Evolutionary conservation across 192 early-diverging fungal genomes (phyloP), one percentile per base, ranked within the genome.

Genomic region (Helicostylum pulchrum): DNA sequence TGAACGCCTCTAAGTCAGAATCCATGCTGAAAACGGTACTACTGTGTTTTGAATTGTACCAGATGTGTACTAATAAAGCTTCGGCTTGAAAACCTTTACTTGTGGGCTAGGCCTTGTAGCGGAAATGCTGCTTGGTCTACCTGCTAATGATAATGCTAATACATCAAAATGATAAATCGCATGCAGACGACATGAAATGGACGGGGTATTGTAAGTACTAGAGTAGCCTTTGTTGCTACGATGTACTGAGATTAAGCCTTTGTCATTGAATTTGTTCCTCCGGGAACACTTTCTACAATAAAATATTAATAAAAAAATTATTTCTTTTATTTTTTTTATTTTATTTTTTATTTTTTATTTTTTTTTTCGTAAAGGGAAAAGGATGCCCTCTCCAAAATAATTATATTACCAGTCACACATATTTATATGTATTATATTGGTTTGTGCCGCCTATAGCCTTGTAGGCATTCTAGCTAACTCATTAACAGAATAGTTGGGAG

Each of bases 1-100:
- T 87, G 86, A 86, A 85, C 80, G 86, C 85, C 81, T 88, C 82
- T 82, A 88, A 88, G 84, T 82, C 78, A 77, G 80, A 87, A 87
- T 78, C 79, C 82, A 87, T 86, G 83, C 84, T 87, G 74, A 77
- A 86, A 81, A 76, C 65, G 68, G 79, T 77, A 74, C 77, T 77
- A 61, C 55, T 54, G 62, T 65, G 54, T 15, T 47, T 52, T 63
- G 66, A 49, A 64, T 39, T 67, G 64, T 61, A 76, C 61, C 66
- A 46, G 74, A 32, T 55, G 32, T 26, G 53, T 55, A 55, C 32
- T 32, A 55, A 36, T 55, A 55, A 45, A 31, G 31, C 32, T 66
- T 53, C 59, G 67, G 54, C 53, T 67, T 70, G 61, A 72, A 76
- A 62, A 78, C 74, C 26, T 26, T 73, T 71, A 76, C 47, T 46